These are phyloP conservation scores for Polyporus tsugae DNA, from an alignment of 1,284 basidiomycete species.

Conservation along the genomic window DNA sequence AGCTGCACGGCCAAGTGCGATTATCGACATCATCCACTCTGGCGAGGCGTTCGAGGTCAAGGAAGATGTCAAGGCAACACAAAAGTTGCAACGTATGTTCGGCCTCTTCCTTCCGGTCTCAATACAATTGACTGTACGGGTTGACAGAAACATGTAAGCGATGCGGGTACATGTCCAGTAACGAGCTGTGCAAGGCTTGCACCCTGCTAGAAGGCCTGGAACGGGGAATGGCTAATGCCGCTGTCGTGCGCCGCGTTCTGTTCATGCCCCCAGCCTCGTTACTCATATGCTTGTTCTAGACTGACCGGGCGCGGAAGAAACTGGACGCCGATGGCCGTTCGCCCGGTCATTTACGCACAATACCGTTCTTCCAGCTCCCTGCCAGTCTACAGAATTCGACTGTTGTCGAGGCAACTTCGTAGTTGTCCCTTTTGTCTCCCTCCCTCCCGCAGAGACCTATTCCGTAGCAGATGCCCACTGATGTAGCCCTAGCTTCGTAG, in stretches of 20 bases:
- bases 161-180: constrained; percentile 94
- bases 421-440: background rate
- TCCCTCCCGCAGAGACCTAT: background rate
- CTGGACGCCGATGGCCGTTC: constrained; percentile 66
- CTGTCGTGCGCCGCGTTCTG: constrained; percentile 61
- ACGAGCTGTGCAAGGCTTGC: constrained; percentile 93
- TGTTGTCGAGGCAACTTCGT: constrained; percentile 1
- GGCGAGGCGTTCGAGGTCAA: constrained; percentile 89
- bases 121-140: constrained; percentile 1
- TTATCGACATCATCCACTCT: constrained; percentile 98
- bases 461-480: background rate
- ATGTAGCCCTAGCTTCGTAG: background rate
- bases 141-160: constrained; percentile 82
- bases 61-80: constrained; percentile 78
- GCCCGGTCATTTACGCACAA: constrained; percentile 68
- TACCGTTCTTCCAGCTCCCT: constrained; percentile 63
- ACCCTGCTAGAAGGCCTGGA: constrained; percentile 92
- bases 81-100: constrained; percentile 76
- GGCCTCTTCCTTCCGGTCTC: background rate
- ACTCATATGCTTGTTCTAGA: constrained; percentile 47
- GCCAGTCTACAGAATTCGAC: constrained; percentile 12
- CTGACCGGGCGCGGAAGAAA: constrained; percentile 69
- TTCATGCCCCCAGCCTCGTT: background rate
- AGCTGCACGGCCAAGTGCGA: constrained; percentile 90
- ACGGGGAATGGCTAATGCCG: constrained; percentile 74